Base-by-base conservation (phyloP, 1,139 yeast genomes). In the Candida dubliniensis region DNA sequence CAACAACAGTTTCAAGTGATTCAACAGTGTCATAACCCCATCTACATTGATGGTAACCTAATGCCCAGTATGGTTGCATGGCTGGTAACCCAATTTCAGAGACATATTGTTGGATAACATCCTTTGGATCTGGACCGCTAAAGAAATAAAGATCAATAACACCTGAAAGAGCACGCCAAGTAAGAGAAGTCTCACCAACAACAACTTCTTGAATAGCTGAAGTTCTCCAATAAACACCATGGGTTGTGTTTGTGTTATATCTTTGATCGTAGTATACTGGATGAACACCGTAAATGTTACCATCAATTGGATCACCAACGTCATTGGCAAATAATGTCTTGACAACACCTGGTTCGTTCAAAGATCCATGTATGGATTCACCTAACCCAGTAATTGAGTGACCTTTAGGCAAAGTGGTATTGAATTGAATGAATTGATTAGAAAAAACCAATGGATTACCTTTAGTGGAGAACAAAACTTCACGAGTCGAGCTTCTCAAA, bases 91-190 rank as follows among this genome's bases (percentile, higher is more conserved):
- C 61, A 18, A 58, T 52, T 45, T 56, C 54, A 32, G 47, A 35
- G 40, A 63, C 58, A 51, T 63, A 57, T 49, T 66, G 69, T 29
- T 51, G 47, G 33, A 62, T 59, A 8, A 61, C 65, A 32, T 64
- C 62, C 43, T 53, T 58, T 12, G 68, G 63, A 25, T 59, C 49
- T 3, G 68, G 66, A 3, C 71, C 71, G 31, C 61, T 49, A 47
- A 63, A 66, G 53, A 66, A 60, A 50, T 63, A 66, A 26, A 65
- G 56, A 44, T 66, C 71, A 37, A 66, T 43, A 27, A 49, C 64
- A 41, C 67, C 69, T 47, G 48, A 55, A 46, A 48, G 59, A 32
- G 56, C 58, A 59, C 61, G 60, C 71, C 57, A 65, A 30, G 57
- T 63, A 31, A 58, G 52, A 5, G 57, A 48, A 38, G 52, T 48